Base-by-base conservation (phyloP, 306 rosid species). In the Ormosia semicastrata region DNA sequence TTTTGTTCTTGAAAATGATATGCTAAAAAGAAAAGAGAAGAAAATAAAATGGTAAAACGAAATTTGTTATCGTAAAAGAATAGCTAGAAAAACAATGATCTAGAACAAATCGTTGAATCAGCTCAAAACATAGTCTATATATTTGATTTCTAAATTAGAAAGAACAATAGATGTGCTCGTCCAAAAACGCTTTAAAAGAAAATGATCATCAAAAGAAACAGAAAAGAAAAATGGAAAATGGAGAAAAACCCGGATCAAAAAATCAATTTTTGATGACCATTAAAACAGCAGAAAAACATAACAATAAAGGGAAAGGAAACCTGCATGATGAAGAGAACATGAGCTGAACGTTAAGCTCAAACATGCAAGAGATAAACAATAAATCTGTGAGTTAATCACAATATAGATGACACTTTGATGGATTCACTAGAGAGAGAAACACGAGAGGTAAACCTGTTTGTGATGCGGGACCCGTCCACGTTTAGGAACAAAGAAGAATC, bases 211-310 rank as follows among this genome's bases (percentile, higher is more conserved):
- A 32, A 72, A 67, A 52, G 14, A 58, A 71, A 74, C 9, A 36
- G 52, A 33, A 18, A 18, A 29, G 15, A 36, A 24, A 67, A 46
- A 37, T 11, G n/a, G 33, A 60, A 50, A 72, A 57, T n/a, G 58
- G 12, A 46, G 12, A 50, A 5, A 73, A 86, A 77, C 87, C 81
- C 85, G 52, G 82, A 91, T 79, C 24, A 88, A 75, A 83, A 73
- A 65, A 50, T 79, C 4, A 11, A 39, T 17, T 18, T 67, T 74
- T 11, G 4, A 66, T 6, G 7, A 71, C 9, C 68, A 63, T 1
- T 29, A 64, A 60, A 70, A 13, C 15, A 11, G 47, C 69, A 76
- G 39, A 69, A 64, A 58, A 63, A 71, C 8, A 15, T 1, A 60
- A 41, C 3, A 32, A 39, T 0, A 49, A 73, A 49, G 44, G 12